Conservation (phyloP, 2,329 filamentous ascomycete genomes). For the Plenodomus biglobosus region DNA sequence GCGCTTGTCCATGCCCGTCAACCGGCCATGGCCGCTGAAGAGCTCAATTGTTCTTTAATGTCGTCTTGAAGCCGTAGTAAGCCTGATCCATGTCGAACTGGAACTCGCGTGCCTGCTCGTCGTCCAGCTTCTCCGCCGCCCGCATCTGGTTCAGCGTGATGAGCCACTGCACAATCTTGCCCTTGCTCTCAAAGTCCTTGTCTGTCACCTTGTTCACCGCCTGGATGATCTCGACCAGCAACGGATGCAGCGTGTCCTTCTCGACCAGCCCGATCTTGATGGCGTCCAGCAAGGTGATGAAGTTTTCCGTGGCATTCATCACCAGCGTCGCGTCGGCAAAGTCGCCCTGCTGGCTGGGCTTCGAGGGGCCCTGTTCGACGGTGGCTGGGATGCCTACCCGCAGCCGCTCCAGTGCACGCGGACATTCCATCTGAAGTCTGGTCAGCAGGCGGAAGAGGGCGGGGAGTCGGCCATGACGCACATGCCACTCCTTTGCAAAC, state of each 20-base stretch:
- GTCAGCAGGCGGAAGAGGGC: slow-evolving; percentile 12
- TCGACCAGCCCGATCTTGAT: slow-evolving; percentile 88
- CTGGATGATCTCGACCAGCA: slow-evolving; percentile 94
- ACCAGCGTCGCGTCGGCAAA: slow-evolving; percentile 67
- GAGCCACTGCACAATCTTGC: slow-evolving; percentile 98
- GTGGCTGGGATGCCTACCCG: slow-evolving; percentile 92
- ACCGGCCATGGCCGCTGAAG: background rate
- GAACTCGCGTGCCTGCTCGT: slow-evolving; percentile 84
- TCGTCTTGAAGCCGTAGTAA: slow-evolving; percentile 90
- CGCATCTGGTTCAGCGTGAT: slow-evolving; percentile 98
- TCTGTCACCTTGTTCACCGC: slow-evolving; percentile 97
- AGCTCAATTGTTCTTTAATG: slow-evolving; percentile 54
- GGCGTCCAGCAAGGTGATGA: slow-evolving; percentile 96
- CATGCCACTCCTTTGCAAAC: slow-evolving; percentile 91
- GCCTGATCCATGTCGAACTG: slow-evolving; percentile 93
- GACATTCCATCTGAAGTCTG: slow-evolving; percentile 76
- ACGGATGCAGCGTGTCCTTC: slow-evolving; percentile 93
- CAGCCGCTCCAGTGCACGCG: slow-evolving; percentile 88
- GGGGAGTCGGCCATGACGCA: slow-evolving; percentile 51
- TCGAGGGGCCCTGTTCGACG: slow-evolving; percentile 58
- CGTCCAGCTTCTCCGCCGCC: slow-evolving; percentile 84
- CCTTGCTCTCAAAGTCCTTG: slow-evolving; percentile 89
- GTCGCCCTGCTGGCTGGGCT: slow-evolving; percentile 41
- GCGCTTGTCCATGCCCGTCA: too few relatives aligned
- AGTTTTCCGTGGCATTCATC: slow-evolving; percentile 90